Evolutionary conservation across 2,329 filamentous ascomycete genomes (phyloP).

Genomic region (Monosporascus cannonballus): DNA sequence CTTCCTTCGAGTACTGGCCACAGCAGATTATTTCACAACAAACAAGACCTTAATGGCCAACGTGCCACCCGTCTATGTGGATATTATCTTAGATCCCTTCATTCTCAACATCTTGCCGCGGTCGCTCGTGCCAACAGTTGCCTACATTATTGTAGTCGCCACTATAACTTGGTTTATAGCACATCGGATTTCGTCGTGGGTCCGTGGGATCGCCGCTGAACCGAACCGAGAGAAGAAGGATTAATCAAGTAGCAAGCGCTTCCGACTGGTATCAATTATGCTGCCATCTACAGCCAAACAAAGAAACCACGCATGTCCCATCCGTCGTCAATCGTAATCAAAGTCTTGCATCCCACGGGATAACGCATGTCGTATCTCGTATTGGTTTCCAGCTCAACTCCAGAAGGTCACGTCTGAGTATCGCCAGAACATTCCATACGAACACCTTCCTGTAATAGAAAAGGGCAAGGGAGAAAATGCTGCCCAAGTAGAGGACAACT

Average conservation of each 20-base stretch:
- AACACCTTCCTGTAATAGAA: slow-evolving; percentile 2
- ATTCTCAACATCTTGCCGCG: slow-evolving; percentile 71
- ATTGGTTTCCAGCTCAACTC: neutral
- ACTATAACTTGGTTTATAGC: slow-evolving; percentile 38
- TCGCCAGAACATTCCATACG: neutral
- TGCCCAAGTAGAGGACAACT: slow-evolving; percentile 8
- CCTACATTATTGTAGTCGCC: slow-evolving; percentile 62
- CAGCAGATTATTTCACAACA: slow-evolving; percentile 79
- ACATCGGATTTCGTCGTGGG: slow-evolving; percentile 26
- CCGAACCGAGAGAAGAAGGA: slow-evolving; percentile 31
- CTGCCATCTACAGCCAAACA: slow-evolving; percentile 15
- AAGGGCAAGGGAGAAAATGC: slow-evolving; percentile 8
- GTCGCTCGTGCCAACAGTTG: slow-evolving; percentile 67
- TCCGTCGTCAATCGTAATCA: slow-evolving; percentile 16
- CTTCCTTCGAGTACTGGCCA: slow-evolving; percentile 67
- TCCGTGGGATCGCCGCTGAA: slow-evolving; percentile 23
- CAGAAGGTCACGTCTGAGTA: neutral
- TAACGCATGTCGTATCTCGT: neutral
- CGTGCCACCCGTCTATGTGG: slow-evolving; percentile 69
- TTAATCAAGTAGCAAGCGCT: slow-evolving; percentile 21
- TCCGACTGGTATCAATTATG: slow-evolving; percentile 10
- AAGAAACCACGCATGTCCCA: slow-evolving; percentile 8
- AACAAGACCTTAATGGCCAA: slow-evolving; percentile 68
- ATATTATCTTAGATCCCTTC: slow-evolving; percentile 83
- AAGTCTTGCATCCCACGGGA: slow-evolving; percentile 9